Evolutionary conservation across 306 rosid genomes (phyloP).

Genomic region (Alnus rubra): DNA sequence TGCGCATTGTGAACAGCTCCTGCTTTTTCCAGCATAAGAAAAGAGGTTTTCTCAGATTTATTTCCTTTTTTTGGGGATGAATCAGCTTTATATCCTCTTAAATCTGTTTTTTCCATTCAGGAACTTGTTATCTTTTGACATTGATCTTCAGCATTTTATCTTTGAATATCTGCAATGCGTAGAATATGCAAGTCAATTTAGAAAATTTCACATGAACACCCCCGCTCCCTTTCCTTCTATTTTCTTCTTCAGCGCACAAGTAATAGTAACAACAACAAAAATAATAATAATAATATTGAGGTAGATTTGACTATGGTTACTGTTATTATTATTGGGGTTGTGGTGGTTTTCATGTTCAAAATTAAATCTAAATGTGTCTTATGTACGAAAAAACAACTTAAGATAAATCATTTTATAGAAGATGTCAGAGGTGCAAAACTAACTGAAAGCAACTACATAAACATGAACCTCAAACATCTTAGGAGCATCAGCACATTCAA

Average conservation of each 20-base stretch:
- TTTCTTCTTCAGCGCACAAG: conserved; percentile 1
- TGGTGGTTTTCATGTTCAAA: not conserved
- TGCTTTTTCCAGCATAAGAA: not conserved
- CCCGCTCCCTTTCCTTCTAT: not conserved
- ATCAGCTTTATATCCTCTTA: not conserved
- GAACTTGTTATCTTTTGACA: conserved; percentile 53
- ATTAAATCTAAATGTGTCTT: not conserved
- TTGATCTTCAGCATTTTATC: conserved; percentile 79
- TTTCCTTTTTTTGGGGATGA: not conserved
- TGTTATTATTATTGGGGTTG: not conserved
- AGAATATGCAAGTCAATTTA: conserved; percentile 26
- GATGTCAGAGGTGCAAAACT: not conserved
- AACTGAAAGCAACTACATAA: not conserved
- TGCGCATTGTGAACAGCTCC: not conserved
- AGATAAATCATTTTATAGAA: not conserved
- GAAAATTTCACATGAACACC: conserved; percentile 7
- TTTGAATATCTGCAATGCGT: conserved; percentile 69
- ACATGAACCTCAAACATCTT: not conserved
- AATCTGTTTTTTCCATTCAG: not conserved
- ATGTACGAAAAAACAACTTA: not conserved
- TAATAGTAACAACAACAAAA: not conserved
- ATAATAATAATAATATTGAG: not conserved
- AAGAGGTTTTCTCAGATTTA: not conserved
- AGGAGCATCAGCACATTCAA: not conserved
- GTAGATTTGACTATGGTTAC: not conserved